Percentiles rank a stretch among this genome's conserved stretches.
phyloP scores from a whole-genome alignment of 2,329 filamentous ascomycete species.

The Orbilia ellipsospora region DNA sequence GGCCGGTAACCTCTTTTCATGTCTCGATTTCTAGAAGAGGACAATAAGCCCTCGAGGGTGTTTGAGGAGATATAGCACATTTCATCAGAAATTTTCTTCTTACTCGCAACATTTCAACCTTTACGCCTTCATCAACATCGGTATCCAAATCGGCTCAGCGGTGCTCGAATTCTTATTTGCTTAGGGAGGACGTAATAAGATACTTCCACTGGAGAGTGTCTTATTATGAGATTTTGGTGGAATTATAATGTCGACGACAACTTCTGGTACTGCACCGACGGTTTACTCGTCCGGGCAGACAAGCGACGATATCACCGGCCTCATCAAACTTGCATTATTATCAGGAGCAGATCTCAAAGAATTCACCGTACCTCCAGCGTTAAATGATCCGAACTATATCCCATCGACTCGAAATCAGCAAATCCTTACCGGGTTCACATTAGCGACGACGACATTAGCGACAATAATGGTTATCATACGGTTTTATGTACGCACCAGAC shows the following conservation, averaged over 20 bases:
- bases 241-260: conserved; percentile 1
- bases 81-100: no score
- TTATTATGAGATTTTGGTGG: conserved; percentile 22
- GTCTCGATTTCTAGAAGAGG: no score
- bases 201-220: background rate
- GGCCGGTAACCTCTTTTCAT: no score
- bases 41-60: no score
- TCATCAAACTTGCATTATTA: conserved; percentile 32
- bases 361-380: conserved; percentile 13
- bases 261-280: conserved; percentile 8
- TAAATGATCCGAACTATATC: conserved; percentile 37
- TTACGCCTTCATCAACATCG: no score
- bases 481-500: conserved; percentile 34
- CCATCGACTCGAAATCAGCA: conserved; percentile 30
- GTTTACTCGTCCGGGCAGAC: conserved; percentile 46
- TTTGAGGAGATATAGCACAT: no score
- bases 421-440: conserved; percentile 33
- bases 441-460: conserved; percentile 21
- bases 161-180: no score
- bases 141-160: no score
- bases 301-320: conserved; percentile 23
- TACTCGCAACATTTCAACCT: no score
- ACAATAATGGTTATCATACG: conserved; percentile 35
- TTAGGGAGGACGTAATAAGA: no score
- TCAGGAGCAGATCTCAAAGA: conserved; percentile 13